Evolutionary conservation across 176 grass and related monocot genomes (phyloP).

Genomic region (Aegilops sharonensis): DNA sequence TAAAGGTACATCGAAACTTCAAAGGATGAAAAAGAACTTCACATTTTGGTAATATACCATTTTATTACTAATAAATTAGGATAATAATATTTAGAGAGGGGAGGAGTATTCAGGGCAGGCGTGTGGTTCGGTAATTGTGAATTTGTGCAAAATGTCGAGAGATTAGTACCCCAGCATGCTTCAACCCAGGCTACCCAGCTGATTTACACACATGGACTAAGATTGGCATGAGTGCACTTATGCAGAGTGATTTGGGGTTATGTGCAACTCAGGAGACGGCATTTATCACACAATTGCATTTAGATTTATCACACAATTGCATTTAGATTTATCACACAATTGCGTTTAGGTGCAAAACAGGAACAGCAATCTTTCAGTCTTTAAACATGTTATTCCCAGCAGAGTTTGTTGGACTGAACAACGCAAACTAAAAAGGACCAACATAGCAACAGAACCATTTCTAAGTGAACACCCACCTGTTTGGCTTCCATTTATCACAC

Average conservation of each 20-base stretch:
- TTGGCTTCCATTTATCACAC: slow-evolving; percentile 59
- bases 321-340: neutral
- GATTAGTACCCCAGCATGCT: neutral
- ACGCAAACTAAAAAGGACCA: neutral
- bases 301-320: neutral
- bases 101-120: neutral
- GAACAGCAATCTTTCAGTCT: neutral
- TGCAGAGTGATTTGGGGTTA: neutral
- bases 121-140: neutral
- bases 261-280: neutral
- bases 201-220: neutral
- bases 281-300: neutral
- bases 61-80: neutral
- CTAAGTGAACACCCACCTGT: slow-evolving; percentile 50
- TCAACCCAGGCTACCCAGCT: neutral
- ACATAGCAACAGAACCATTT: slow-evolving; percentile 26
- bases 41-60: neutral
- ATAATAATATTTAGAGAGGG: neutral
- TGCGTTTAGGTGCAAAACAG: neutral
- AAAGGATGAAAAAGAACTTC: neutral
- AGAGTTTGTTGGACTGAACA: neutral
- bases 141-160: neutral
- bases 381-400: neutral
- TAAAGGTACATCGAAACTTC: slow-evolving; percentile 11
- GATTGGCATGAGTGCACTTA: neutral